These are phyloP conservation scores for Colletotrichum lini DNA, from an alignment of 2,329 filamentous ascomycete genomes.

Conservation along the genomic window DNA sequence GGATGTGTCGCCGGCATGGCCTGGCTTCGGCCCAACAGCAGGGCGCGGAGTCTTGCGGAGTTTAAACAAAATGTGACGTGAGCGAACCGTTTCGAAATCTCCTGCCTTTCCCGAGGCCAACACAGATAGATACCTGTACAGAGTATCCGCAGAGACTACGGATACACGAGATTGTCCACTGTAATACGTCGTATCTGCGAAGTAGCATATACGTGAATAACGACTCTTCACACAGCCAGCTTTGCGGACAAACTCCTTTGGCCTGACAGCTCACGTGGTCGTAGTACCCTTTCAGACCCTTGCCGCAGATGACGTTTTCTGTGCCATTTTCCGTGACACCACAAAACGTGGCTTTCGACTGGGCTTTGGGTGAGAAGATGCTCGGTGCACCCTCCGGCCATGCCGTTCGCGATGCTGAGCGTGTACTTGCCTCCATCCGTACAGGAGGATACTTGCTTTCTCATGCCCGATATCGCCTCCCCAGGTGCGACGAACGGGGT, in stretches of 20 bases:
- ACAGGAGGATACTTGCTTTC: not conserved
- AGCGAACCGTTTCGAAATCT: constrained; percentile 29
- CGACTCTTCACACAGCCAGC: not conserved
- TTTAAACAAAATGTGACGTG: constrained; percentile 34
- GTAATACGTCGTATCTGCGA: no score
- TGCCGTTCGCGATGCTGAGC: not conserved
- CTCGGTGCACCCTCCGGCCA: not conserved
- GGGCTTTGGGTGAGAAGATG: not conserved
- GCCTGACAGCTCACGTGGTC: not conserved
- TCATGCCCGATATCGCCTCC: constrained; percentile 11
- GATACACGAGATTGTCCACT: no score
- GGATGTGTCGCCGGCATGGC: constrained; percentile 21
- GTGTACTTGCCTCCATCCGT: no score
- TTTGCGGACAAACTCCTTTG: not conserved
- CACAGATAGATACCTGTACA: no score
- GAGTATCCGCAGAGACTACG: not conserved
- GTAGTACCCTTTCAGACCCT: not conserved
- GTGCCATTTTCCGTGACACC: constrained; percentile 13
- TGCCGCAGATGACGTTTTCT: constrained; percentile 19
- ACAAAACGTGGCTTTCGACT: constrained; percentile 17
- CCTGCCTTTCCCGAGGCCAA: constrained; percentile 12
- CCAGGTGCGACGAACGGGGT: not conserved
- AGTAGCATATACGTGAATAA: no score
- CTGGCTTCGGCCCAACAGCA: not conserved
- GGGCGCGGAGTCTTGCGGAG: constrained; percentile 40